Percentiles rank a stretch among this genome's conserved stretches.
Conservation (phyloP, 1,284 basidiomycete species). For the Vanrija sp. region DNA sequence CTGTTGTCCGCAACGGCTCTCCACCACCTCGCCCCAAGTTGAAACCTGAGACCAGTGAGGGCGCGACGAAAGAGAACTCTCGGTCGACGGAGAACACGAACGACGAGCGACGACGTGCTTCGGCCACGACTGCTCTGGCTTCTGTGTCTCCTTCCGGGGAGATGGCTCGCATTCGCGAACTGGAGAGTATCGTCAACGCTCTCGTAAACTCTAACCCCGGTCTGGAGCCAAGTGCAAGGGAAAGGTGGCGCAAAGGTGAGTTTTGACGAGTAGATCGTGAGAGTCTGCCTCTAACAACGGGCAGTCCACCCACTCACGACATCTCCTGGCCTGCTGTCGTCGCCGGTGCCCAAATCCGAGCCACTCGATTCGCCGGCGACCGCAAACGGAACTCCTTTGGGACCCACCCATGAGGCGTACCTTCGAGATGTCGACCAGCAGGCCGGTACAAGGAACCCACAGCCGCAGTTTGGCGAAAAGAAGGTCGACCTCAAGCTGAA, state of each 20-base stretch:
- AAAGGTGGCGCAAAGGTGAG: background rate
- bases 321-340: too few relatives aligned
- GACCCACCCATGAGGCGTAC: conserved; percentile 12
- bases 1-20: conserved; percentile 8
- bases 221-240: conserved; percentile 25
- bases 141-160: too few relatives aligned
- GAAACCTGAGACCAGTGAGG: conserved; percentile 1
- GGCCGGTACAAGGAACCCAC: conserved; percentile 27
- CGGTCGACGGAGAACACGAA: background rate
- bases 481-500: conserved; percentile 13
- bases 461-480: conserved; percentile 21
- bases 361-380: too few relatives aligned
- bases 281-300: background rate
- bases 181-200: conserved; percentile 42
- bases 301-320: too few relatives aligned
- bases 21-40: conserved; percentile 4
- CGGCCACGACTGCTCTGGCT: conserved; percentile 10
- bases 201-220: conserved; percentile 35
- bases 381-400: background rate
- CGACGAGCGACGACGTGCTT: too few relatives aligned
- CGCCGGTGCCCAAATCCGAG: too few relatives aligned
- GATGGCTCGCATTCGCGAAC: background rate
- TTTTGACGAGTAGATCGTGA: background rate
- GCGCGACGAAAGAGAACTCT: background rate
- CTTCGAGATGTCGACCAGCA: conserved; percentile 18